Conservation (phyloP, 345 rosid genomes). For the Trapa incisa region DNA sequence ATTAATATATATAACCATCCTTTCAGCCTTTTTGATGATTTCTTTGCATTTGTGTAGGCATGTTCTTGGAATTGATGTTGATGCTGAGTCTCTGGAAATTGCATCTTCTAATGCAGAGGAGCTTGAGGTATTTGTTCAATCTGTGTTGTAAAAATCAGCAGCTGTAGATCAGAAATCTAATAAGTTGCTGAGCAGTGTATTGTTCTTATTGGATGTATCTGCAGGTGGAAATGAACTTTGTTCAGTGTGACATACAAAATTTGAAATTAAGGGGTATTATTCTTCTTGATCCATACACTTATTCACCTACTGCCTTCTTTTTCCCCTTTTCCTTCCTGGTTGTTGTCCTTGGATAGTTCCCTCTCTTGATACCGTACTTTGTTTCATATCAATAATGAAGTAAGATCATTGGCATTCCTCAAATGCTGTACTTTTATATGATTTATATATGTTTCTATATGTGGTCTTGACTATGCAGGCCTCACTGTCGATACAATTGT, state of each 20-base stretch:
- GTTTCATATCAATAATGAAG: neutral
- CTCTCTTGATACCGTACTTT: neutral
- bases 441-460: neutral
- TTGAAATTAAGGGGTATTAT: conserved; percentile 54
- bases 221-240: conserved; percentile 71
- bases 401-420: neutral
- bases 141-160: neutral
- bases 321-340: neutral
- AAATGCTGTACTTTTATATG: neutral
- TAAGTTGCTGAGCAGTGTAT: neutral
- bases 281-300: neutral
- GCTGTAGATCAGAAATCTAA: neutral
- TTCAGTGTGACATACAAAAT: conserved; percentile 57
- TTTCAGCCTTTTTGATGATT: neutral
- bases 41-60: conserved; percentile 27
- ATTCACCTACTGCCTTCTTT: neutral
- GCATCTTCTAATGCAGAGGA: conserved; percentile 70
- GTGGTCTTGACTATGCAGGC: conserved; percentile 24
- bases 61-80: conserved; percentile 73
- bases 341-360: neutral
- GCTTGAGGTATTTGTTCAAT: conserved; percentile 44
- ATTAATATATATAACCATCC: neutral
- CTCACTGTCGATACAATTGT: conserved; percentile 61
- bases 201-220: conserved; percentile 5
- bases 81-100: conserved; percentile 57